Evolutionary conservation across 164 flowering plant genomes (phyloP).

Genomic region (Nymphaea thermarum): DNA sequence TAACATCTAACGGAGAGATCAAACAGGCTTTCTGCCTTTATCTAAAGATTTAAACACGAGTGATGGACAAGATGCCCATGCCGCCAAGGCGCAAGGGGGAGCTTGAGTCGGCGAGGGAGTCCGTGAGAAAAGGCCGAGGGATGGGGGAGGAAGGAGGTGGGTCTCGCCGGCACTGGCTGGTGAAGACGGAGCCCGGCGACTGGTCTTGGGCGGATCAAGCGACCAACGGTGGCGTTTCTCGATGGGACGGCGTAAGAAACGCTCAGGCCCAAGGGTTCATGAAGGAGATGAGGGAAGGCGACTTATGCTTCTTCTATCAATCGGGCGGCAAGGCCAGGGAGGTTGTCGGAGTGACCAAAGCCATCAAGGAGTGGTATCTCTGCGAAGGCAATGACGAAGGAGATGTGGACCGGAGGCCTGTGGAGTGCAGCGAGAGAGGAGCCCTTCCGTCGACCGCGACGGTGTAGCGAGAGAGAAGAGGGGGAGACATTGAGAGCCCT

Average conservation of each 20-base stretch:
- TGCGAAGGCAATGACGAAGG: slow-evolving; percentile 22
- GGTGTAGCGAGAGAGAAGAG: no score
- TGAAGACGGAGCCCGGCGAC: slow-evolving; percentile 79
- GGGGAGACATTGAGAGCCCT: no score
- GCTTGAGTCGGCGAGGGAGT: neutral
- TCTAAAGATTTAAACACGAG: no score
- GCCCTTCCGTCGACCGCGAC: no score
- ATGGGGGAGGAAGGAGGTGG: neutral
- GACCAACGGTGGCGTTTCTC: slow-evolving; percentile 48
- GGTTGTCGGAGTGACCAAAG: slow-evolving; percentile 75
- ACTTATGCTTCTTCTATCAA: slow-evolving; percentile 96
- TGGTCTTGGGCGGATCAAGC: slow-evolving; percentile 99
- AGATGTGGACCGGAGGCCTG: slow-evolving; percentile 62
- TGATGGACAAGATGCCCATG: no score
- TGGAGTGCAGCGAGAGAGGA: no score
- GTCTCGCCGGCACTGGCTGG: slow-evolving; percentile 44
- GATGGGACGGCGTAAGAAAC: slow-evolving; percentile 97
- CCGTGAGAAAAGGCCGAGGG: neutral
- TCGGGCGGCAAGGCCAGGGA: slow-evolving; percentile 66
- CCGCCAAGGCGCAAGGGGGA: no score
- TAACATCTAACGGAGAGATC: no score
- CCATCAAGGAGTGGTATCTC: slow-evolving; percentile 54
- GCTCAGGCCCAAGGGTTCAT: slow-evolving; percentile 79
- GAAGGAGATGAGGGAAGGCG: slow-evolving; percentile 57
- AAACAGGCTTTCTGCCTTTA: no score